Base-by-base conservation (phyloP, 768 basidiomycete genomes). In the Strobilomyces dryophilus region DNA sequence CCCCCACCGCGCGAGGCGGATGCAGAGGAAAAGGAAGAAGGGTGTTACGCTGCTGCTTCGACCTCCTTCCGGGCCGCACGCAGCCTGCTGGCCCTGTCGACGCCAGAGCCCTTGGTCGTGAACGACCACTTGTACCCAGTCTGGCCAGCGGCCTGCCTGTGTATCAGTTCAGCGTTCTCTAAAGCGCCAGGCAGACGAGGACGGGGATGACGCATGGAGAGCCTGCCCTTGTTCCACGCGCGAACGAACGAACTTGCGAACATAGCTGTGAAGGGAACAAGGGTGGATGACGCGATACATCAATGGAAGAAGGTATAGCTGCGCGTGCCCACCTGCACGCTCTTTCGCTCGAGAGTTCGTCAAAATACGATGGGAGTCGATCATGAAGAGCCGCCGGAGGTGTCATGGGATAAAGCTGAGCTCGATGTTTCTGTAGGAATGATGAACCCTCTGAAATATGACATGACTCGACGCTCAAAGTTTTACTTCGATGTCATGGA, bases 161-260 rank as follows among this genome's bases (percentile, higher is more conserved):
- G 24, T 24, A 2, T 24, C 82, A 8, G 80, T 6, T 29, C 29
- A 29, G 29, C 29, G 29, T 24, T 24, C 29, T 29, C 29, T 29
- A 6, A 6, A 29, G 29, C 29, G 7, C 29, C 29, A 9, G 29
- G 29, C 6, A 9, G 29, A 29, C 29, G 29, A 9, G 29, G 29
- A 29, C 29, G 29, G 29, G 29, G 8, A 5, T 4, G 3, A 51
- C 69, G 53, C 21, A 90, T 78, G 29, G 83, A 70, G 9, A 93
- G 74, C 65, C 78, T 84, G 8, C 88, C 89, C 66, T 79, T 78
- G 69, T 94, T 94, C 92, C 92, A 94, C 24, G 82, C 83, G 80
- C 90, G 89, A 36, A 93, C 85, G 89, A 36, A 93, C 84, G 63
- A 98, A 97, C 71, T 94, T 95, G 62, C 87, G 84, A 66, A 98